Evolutionary conservation across 1,139 yeast species (phyloP).

Genomic region (Kodamaea sp.): DNA sequence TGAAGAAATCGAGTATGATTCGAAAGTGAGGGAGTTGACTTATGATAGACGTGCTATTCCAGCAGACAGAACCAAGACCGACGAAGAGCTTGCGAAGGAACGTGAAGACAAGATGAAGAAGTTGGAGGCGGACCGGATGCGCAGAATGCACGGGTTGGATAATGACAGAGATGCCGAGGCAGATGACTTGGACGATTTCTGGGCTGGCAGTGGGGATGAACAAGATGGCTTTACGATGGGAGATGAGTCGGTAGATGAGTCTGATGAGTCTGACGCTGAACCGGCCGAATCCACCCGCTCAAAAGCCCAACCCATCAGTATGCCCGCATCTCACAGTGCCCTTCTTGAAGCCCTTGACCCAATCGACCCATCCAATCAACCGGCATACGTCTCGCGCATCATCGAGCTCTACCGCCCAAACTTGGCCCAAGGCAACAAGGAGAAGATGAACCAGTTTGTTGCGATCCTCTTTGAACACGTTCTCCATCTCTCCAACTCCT

Average conservation of each 20-base stretch:
- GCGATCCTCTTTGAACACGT: conserved; percentile 63
- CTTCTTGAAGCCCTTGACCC: conserved; percentile 36
- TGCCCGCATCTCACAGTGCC: conserved; percentile 64
- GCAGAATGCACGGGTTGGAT: conserved; percentile 78
- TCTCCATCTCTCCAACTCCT: conserved; percentile 44
- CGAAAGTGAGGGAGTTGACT: conserved; percentile 70
- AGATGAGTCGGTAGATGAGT: conserved; percentile 18
- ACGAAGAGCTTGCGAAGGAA: conserved; percentile 74
- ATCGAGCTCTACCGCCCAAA: conserved; percentile 69
- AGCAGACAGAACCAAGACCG: conserved; percentile 93
- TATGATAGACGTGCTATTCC: conserved; percentile 90
- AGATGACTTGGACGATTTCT: conserved; percentile 68
- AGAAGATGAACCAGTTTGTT: conserved; percentile 62
- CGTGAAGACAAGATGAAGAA: conserved; percentile 62
- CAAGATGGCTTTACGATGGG: conserved; percentile 32
- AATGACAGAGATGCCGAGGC: conserved; percentile 52
- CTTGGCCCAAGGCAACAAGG: conserved; percentile 78
- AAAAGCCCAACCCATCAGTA: conserved; percentile 18
- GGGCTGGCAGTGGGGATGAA: conserved; percentile 52
- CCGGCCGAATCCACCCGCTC: conserved; percentile 19
- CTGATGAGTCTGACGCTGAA: conserved; percentile 14
- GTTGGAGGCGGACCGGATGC: conserved; percentile 70
- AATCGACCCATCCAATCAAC: conserved; percentile 41
- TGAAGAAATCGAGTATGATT: conserved; percentile 65
- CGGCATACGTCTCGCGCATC: conserved; percentile 50